A percentile compares a stretch with the other conserved stretches of the same genome.
Conservation (phyloP, 2,329 filamentous ascomycete genomes). For the Xylaria sp. region DNA sequence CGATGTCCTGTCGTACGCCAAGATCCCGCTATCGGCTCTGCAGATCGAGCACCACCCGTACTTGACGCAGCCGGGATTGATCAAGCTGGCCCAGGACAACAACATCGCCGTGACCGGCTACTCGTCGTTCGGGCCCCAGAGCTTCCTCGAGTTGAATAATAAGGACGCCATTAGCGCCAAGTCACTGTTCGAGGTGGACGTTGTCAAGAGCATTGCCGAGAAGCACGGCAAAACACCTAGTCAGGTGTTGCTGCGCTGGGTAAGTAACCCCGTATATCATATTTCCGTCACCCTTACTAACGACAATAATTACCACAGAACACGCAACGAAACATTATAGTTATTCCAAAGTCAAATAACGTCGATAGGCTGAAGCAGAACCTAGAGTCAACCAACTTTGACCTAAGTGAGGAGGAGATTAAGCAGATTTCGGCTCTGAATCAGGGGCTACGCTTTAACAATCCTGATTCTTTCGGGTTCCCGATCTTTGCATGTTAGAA, state of each 20-base stretch:
- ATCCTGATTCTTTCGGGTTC: conserved; percentile 54
- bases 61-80: conserved; percentile 66
- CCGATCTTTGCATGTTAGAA: conserved; percentile 48
- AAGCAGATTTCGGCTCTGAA: conserved; percentile 64
- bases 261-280: not conserved
- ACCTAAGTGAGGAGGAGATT: conserved; percentile 64
- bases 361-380: conserved; percentile 63
- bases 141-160: conserved; percentile 49
- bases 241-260: conserved; percentile 74
- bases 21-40: conserved; percentile 77
- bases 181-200: conserved; percentile 51
- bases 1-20: conserved; percentile 82
- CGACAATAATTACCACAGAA: conserved; percentile 42
- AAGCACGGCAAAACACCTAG: conserved; percentile 69
- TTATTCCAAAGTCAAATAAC: conserved; percentile 71
- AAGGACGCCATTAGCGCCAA: conserved; percentile 43
- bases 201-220: conserved; percentile 63
- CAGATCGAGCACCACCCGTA: conserved; percentile 93
- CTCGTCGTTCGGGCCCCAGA: conserved; percentile 70
- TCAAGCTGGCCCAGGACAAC: conserved; percentile 66
- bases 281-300: not conserved
- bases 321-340: conserved; percentile 69
- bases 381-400: conserved; percentile 64
- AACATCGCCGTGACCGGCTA: conserved; percentile 71
- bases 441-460: conserved; percentile 66